Percentiles rank a stretch among this genome's conserved stretches.
Evolutionary conservation across 2,329 filamentous ascomycete genomes (phyloP).

Genomic region (Fusarium dimerum): DNA sequence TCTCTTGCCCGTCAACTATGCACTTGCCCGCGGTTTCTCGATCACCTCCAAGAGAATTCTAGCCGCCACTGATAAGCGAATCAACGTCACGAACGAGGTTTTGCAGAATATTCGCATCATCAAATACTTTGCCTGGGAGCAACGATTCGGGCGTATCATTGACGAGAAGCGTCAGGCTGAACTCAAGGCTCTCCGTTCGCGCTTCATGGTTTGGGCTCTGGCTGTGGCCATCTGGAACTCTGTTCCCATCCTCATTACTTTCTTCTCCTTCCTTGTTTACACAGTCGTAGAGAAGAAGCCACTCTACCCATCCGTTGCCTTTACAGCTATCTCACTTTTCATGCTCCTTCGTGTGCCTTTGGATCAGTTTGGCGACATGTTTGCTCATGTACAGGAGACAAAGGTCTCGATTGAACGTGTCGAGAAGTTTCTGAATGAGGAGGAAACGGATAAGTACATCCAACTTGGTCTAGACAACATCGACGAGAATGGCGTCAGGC

Average conservation of each 20-base stretch:
- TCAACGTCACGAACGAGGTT: constrained; percentile 95
- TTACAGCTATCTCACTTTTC: constrained; percentile 94
- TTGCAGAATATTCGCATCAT: constrained; percentile 98
- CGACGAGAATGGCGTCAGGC: constrained; percentile 67
- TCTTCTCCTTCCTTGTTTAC: constrained; percentile 93
- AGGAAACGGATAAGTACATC: constrained; percentile 92
- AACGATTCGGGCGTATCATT: constrained; percentile 82
- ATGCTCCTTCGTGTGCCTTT: constrained; percentile 89
- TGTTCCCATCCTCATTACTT: constrained; percentile 91
- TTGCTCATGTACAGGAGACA: constrained; percentile 95
- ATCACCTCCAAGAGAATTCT: constrained; percentile 88
- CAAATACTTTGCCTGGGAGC: constrained; percentile 99
- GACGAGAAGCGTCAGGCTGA: constrained; percentile 85
- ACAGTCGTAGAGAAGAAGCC: constrained; percentile 87
- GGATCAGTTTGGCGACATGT: constrained; percentile 97
- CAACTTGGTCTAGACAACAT: constrained; percentile 74
- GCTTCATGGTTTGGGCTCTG: constrained; percentile 88
- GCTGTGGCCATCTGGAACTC: constrained; percentile 97
- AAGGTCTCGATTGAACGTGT: constrained; percentile 97
- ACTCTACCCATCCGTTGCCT: constrained; percentile 87
- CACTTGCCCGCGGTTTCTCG: constrained; percentile 82
- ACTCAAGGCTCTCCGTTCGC: constrained; percentile 72
- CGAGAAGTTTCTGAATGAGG: constrained; percentile 88
- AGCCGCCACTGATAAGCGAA: constrained; percentile 90
- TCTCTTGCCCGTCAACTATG: constrained; percentile 87